Evolutionary conservation across 1,139 yeast genomes (phyloP).

Genomic region (Geotrichum siamense): DNA sequence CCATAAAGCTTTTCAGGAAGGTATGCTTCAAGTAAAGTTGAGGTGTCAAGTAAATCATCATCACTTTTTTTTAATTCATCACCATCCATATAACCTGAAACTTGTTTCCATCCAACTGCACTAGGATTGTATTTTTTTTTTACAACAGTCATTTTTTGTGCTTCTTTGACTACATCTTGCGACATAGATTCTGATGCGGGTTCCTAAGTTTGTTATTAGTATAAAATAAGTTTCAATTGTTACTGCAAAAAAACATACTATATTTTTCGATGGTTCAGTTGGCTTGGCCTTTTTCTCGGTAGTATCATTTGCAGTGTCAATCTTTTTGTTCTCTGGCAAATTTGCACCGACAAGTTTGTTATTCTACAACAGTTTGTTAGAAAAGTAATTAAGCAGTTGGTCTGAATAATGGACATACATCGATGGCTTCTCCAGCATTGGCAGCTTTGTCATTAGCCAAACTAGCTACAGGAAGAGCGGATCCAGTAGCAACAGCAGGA

Average conservation of each 20-base stretch:
- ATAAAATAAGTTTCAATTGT: neutral
- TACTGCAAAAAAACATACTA: too few species aligned
- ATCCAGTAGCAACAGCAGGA: constrained; percentile 26
- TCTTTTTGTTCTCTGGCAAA: too few species aligned
- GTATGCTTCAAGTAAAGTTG: constrained; percentile 63
- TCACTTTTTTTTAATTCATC: constrained; percentile 49
- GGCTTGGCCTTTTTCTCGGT: too few species aligned
- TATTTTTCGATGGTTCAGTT: too few species aligned
- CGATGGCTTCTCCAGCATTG: constrained; percentile 21
- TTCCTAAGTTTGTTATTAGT: constrained; percentile 7
- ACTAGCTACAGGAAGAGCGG: constrained; percentile 29
- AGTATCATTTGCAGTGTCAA: too few species aligned
- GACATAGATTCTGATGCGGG: constrained; percentile 13
- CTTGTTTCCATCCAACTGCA: constrained; percentile 82
- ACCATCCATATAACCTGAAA: constrained; percentile 73
- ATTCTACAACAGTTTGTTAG: too few species aligned
- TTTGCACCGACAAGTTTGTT: too few species aligned
- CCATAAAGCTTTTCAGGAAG: constrained; percentile 73
- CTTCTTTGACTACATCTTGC: constrained; percentile 10
- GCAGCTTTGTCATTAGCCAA: constrained; percentile 25
- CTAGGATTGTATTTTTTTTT: constrained; percentile 8
- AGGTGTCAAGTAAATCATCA: constrained; percentile 55
- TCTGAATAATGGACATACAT: constrained; percentile 6
- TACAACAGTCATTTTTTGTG: neutral
- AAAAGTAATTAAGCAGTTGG: too few species aligned